These are phyloP conservation scores for Dentipellis sp. DNA, from an alignment of 768 basidiomycete species.

Conservation along the genomic window DNA sequence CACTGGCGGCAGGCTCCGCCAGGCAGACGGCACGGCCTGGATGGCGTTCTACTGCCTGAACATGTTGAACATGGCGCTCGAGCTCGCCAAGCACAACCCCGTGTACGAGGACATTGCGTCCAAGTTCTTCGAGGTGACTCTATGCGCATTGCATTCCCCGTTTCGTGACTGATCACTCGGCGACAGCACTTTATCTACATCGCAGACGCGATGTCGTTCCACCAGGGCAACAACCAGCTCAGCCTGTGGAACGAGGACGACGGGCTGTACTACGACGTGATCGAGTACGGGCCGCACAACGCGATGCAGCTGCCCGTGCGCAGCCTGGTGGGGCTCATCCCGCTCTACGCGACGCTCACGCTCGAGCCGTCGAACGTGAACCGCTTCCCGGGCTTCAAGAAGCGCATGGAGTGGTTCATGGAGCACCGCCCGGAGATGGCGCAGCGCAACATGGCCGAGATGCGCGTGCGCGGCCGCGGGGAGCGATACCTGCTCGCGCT, in stretches of 20 bases:
- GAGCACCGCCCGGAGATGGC: conserved; percentile 86
- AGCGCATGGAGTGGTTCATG: conserved; percentile 98
- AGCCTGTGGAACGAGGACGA: conserved; percentile 96
- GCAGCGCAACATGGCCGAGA: conserved; percentile 91
- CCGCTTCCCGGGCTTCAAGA: conserved; percentile 96
- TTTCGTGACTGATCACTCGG: conserved; percentile 2
- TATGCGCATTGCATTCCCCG: background rate
- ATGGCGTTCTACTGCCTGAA: conserved; percentile 99
- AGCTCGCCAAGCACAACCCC: conserved; percentile 93
- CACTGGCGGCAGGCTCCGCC: conserved; percentile 87
- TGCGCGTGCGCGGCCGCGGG: conserved; percentile 69
- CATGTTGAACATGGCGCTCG: conserved; percentile 98
- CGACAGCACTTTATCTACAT: conserved; percentile 94
- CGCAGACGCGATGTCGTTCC: conserved; percentile 96
- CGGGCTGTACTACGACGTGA: conserved; percentile 98
- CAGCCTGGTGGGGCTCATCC: conserved; percentile 95
- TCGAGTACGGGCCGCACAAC: conserved; percentile 73
- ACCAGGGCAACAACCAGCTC: conserved; percentile 63
- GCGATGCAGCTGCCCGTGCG: conserved; percentile 89
- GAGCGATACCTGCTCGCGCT: conserved; percentile 85
- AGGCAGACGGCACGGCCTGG: conserved; percentile 99
- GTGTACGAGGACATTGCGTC: conserved; percentile 99
- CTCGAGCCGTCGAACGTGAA: conserved; percentile 85
- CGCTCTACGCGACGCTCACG: conserved; percentile 90
- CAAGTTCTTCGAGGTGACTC: conserved; percentile 83